Evolutionary conservation across 2,329 filamentous ascomycete genomes (phyloP), one percentile per base, ranked within the genome.

Genomic region (Ophioceras dolichostomum): DNA sequence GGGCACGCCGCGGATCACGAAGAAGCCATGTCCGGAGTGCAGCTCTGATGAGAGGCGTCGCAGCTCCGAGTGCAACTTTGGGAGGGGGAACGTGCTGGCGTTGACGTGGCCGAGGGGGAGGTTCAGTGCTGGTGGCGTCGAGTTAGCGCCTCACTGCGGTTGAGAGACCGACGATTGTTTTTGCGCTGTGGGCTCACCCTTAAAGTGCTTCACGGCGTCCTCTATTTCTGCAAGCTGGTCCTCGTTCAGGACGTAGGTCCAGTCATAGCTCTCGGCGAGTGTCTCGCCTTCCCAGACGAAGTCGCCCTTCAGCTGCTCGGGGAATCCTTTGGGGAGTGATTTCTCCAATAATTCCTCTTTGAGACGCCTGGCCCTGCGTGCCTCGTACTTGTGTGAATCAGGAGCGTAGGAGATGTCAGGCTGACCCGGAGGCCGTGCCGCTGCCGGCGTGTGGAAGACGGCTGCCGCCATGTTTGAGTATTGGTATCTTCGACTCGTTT

Each of bases 391-490:
- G 22, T 64, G 58, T 31, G 59, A 57, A 42, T 76, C 59, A 0
- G 74, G 73, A 1, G 63, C 57, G 48, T 78, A 79, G 1, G 55
- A 55, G 39, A 78, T 79, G 44, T 78, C 73, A 1, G 74, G 73
- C 45, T 76, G 71, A 17, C 64, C 62, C 2, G 56, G 55, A 2
- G 59, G 60, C 2, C 55, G 17, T 2, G 31, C 16, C 7, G 10
- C 10, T 4, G 19, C 19, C 13, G 31, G 31, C 13, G 36, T 16
- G 10, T 32, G 20, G 3, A 37, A 13, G 12, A 28, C 36, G 21
- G n/a, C 29, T 4, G 29, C 20, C 12, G 36, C 28, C 36, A 37
- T 37, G 14, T n/a, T n/a, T n/a, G n/a, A n/a, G n/a, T n/a, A n/a
- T n/a, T n/a, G n/a, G n/a, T n/a, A n/a, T n/a, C n/a, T n/a, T n/a